A percentile compares a stretch with the other conserved stretches of the same genome.
phyloP scores from a whole-genome alignment of 768 basidiomycete species.

The Coprinopsis sp. region DNA sequence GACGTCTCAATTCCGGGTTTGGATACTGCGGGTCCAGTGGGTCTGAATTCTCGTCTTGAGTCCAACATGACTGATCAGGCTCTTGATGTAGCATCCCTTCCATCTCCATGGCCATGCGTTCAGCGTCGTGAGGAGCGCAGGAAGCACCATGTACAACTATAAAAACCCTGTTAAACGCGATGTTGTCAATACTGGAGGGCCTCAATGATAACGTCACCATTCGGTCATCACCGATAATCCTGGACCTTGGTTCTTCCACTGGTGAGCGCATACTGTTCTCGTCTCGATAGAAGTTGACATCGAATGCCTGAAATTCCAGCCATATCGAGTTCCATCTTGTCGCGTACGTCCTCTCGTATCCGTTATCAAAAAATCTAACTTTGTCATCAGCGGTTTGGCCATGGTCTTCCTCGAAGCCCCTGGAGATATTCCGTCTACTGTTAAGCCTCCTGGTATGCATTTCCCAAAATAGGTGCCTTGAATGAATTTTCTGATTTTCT shows the following conservation, averaged over 20 bases:
- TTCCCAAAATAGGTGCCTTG: not conserved
- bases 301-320: too few relatives aligned
- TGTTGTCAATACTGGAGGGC: conserved; percentile 40
- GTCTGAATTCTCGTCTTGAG: not conserved
- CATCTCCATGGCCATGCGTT: conserved; percentile 45
- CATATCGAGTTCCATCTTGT: conserved; percentile 10
- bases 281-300: too few relatives aligned
- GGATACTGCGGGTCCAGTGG: conserved; percentile 9
- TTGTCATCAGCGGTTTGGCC: conserved; percentile 25
- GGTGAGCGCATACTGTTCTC: conserved; percentile 14
- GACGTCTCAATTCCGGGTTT: conserved; percentile 9
- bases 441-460: conserved; percentile 17
- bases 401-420: conserved; percentile 31
- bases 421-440: conserved; percentile 3
- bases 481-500: not conserved
- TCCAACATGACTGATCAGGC: not conserved
- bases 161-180: conserved; percentile 56
- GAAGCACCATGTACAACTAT: conserved; percentile 36
- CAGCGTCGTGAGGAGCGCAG: conserved; percentile 39
- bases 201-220: conserved; percentile 44
- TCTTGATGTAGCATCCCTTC: conserved; percentile 39
- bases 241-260: conserved; percentile 56
- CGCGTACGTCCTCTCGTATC: not conserved
- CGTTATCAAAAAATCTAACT: not conserved
- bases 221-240: conserved; percentile 63